A percentile compares a stretch with the other conserved stretches of the same genome.
phyloP scores from a whole-genome alignment of 345 rosid species.

The Microcos paniculata region DNA sequence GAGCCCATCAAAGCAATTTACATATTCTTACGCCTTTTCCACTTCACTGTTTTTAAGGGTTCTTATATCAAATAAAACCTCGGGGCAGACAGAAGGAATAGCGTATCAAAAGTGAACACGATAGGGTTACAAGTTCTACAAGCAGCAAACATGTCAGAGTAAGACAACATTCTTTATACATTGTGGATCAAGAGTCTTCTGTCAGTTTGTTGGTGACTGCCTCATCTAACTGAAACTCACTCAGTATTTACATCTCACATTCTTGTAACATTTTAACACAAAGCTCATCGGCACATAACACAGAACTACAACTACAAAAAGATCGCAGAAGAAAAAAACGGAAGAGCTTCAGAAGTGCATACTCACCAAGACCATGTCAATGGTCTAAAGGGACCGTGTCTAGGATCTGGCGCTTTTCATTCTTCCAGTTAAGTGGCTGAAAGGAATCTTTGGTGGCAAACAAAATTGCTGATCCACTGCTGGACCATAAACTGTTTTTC shows the following conservation, averaged over 20 bases:
- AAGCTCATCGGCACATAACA: slow-evolving; percentile 19
- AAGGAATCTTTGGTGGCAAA: slow-evolving; percentile 37
- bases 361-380: slow-evolving; percentile 21
- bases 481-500: slow-evolving; percentile 31
- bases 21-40: background rate
- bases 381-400: slow-evolving; percentile 21
- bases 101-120: background rate
- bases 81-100: background rate
- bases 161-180: slow-evolving; percentile 5
- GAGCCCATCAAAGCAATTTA: background rate
- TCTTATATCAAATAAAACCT: background rate
- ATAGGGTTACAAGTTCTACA: slow-evolving; percentile 7
- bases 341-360: slow-evolving; percentile 17
- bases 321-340: background rate
- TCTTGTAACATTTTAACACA: slow-evolving; percentile 22
- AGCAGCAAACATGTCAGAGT: slow-evolving; percentile 1
- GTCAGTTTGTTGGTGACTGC: slow-evolving; percentile 15
- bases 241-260: slow-evolving; percentile 34
- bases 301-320: background rate
- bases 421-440: slow-evolving; percentile 23
- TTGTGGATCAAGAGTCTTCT: slow-evolving; percentile 14
- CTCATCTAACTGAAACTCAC: slow-evolving; percentile 19
- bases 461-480: slow-evolving; percentile 29
- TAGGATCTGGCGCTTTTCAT: slow-evolving; percentile 32
- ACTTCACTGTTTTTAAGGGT: background rate